Conservation (phyloP, 768 basidiomycete species). For the Suillus subluteus region DNA sequence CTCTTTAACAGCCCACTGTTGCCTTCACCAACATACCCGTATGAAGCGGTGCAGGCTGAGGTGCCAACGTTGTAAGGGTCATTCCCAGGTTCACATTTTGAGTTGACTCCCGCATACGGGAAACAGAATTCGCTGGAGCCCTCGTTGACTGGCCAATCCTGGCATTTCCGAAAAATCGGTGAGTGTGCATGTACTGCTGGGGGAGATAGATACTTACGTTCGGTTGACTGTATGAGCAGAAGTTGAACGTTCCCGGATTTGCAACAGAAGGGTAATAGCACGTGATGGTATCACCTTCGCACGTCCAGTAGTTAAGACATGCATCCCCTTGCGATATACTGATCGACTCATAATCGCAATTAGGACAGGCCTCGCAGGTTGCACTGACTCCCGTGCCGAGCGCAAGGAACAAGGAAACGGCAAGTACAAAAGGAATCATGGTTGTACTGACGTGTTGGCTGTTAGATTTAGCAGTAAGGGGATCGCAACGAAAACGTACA, state of each 20-base stretch:
- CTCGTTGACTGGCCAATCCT: background rate
- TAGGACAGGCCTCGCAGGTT: background rate
- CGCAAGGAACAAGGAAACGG: background rate
- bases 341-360: constrained; percentile 4
- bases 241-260: background rate
- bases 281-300: background rate
- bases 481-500: background rate
- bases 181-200: background rate
- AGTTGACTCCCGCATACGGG: background rate
- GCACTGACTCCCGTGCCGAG: background rate
- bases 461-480: background rate
- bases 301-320: constrained; percentile 7
- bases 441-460: background rate
- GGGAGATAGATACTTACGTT: background rate
- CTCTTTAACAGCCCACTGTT: background rate
- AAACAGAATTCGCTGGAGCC: background rate
- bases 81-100: background rate
- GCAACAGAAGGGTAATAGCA: constrained; percentile 5
- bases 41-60: constrained; percentile 6
- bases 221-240: background rate
- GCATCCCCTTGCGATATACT: background rate
- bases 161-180: background rate
- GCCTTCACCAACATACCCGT: background rate
- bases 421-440: background rate
- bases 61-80: constrained; percentile 7